These are phyloP conservation scores for Monosporascus ibericus DNA, from an alignment of 2,329 filamentous ascomycete genomes.

Conservation along the genomic window DNA sequence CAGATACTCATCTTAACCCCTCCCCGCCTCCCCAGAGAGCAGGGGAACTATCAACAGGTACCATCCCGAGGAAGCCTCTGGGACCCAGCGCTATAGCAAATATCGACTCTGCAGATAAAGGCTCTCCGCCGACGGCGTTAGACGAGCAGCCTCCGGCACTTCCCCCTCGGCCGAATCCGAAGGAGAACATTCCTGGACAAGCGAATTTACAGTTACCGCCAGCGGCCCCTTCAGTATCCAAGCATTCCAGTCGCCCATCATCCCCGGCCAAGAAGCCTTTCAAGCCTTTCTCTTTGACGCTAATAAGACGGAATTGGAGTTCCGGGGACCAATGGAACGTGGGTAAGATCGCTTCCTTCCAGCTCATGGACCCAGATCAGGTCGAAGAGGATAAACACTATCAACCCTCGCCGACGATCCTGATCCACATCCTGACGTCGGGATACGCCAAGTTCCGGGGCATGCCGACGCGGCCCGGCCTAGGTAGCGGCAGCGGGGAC, in stretches of 20 bases:
- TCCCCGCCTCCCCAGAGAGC: constrained; percentile 2
- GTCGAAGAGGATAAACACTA: constrained; percentile 22
- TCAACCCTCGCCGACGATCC: constrained; percentile 36
- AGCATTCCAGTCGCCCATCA: constrained; percentile 3
- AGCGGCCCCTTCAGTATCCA: constrained; percentile 11
- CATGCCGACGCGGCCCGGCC: constrained; percentile 33
- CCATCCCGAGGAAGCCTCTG: constrained; percentile 15
- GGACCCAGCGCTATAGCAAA: constrained; percentile 9
- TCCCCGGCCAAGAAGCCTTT: constrained; percentile 22
- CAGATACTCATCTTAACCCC: constrained; percentile 3
- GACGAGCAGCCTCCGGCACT: constrained; percentile 7
- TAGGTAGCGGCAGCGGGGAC: constrained; percentile 6
- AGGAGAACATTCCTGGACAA: not conserved
- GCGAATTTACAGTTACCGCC: constrained; percentile 9
- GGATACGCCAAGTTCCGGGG: constrained; percentile 53
- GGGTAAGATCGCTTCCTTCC: constrained; percentile 54
- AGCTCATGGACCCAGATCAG: constrained; percentile 35
- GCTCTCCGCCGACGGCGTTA: constrained; percentile 2
- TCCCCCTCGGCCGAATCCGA: constrained; percentile 3
- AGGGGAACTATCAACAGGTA: not conserved
- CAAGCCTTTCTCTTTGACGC: constrained; percentile 48
- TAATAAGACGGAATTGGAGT: constrained; percentile 69
- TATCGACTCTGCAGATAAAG: constrained; percentile 4
- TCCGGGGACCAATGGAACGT: constrained; percentile 71
- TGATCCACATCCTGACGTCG: constrained; percentile 46